These are phyloP conservation scores for Crithidia expoeki DNA, from an alignment of 208 protist species.

Conservation along the genomic window DNA sequence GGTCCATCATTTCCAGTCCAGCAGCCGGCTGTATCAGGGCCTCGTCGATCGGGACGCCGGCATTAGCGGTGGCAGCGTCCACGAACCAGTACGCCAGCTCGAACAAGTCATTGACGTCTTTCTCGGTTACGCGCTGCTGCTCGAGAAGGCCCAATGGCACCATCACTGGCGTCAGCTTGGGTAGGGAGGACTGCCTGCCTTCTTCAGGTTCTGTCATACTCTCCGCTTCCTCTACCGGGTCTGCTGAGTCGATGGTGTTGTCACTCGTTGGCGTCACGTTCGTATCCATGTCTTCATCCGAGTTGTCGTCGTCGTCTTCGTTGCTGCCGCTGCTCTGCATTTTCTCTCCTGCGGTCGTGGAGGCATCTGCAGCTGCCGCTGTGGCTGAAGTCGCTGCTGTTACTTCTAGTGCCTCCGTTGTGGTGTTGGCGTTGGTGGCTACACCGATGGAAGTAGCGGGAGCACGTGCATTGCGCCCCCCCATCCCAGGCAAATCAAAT, in stretches of 20 bases:
- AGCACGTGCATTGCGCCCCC: not conserved
- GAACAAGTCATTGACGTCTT: constrained; percentile 80
- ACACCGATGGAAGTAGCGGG: not conserved
- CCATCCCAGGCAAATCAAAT: constrained; percentile 42
- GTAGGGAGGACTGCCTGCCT: not conserved
- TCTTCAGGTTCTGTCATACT: too few relatives aligned
- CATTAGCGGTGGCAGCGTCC: constrained; percentile 78
- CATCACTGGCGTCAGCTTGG: constrained; percentile 8
- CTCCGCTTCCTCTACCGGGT: not conserved
- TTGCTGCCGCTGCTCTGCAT: too few relatives aligned
- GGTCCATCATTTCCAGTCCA: not conserved
- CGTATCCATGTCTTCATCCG: not conserved
- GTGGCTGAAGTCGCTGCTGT: too few relatives aligned
- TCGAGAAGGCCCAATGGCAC: constrained; percentile 10
- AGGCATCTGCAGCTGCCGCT: too few relatives aligned
- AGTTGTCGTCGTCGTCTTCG: not conserved
- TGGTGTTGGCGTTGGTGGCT: too few relatives aligned
- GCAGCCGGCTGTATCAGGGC: constrained; percentile 16
- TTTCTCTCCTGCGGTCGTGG: too few relatives aligned
- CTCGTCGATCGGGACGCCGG: constrained; percentile 48
- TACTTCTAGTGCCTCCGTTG: too few relatives aligned
- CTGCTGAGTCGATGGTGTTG: not conserved
- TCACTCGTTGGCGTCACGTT: not conserved
- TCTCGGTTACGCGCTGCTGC: constrained; percentile 61
- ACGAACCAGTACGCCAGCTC: constrained; percentile 79